Conservation (phyloP, 768 basidiomycete species). For the Daedalea quercina region DNA sequence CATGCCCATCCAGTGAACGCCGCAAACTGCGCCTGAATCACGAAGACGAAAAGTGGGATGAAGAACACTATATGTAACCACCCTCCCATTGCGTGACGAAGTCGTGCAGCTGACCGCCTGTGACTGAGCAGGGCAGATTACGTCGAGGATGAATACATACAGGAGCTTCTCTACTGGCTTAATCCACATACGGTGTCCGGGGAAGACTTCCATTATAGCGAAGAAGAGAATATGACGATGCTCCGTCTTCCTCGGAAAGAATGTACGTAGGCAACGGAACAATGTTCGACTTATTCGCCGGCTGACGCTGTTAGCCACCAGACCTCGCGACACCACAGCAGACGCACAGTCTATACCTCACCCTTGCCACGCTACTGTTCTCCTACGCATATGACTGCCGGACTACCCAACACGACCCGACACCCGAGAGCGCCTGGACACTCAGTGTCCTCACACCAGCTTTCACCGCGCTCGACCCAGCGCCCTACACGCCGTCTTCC, state of each 20-base stretch:
- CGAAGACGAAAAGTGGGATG: slow-evolving; percentile 77
- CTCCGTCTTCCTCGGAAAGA: slow-evolving; percentile 47
- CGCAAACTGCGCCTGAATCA: slow-evolving; percentile 45
- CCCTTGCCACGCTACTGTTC: slow-evolving; percentile 66
- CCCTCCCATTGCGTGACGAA: not conserved
- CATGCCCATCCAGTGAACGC: slow-evolving; percentile 42
- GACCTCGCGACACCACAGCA: slow-evolving; percentile 56
- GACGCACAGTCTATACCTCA: slow-evolving; percentile 59
- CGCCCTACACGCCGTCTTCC: slow-evolving; percentile 32
- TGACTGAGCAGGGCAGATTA: slow-evolving; percentile 62
- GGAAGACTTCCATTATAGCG: slow-evolving; percentile 49
- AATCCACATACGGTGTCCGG: slow-evolving; percentile 40
- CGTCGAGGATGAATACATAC: slow-evolving; percentile 69
- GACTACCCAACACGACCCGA: slow-evolving; percentile 73
- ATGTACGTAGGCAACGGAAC: slow-evolving; percentile 31
- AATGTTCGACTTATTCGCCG: not conserved
- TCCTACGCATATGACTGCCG: slow-evolving; percentile 78
- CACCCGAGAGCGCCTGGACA: slow-evolving; percentile 87
- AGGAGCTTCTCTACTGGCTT: slow-evolving; percentile 60
- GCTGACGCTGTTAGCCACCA: slow-evolving; percentile 22
- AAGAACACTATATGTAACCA: slow-evolving; percentile 73
- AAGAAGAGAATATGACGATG: slow-evolving; percentile 66
- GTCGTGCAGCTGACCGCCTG: slow-evolving; percentile 1
- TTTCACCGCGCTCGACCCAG: slow-evolving; percentile 79
- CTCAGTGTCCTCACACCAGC: slow-evolving; percentile 64